Conservation (phyloP, 2,329 filamentous ascomycete genomes). For the Colletotrichum sp. region DNA sequence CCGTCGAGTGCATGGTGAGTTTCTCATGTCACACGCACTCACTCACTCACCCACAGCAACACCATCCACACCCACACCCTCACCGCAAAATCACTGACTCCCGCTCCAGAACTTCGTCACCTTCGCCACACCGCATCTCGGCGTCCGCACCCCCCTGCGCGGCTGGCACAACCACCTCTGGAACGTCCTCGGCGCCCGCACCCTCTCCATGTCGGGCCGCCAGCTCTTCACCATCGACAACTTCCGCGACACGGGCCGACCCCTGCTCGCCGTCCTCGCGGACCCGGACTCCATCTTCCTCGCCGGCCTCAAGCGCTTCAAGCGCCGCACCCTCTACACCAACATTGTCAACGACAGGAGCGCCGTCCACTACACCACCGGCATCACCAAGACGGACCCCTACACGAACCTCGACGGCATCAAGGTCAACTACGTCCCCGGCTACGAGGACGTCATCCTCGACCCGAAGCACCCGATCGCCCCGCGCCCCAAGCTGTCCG, state of each 20-base stretch:
- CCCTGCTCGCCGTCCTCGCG: slow-evolving; percentile 80
- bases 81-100: not conserved
- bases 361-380: slow-evolving; percentile 83
- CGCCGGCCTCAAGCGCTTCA: slow-evolving; percentile 76
- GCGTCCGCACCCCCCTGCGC: slow-evolving; percentile 72
- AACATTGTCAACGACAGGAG: slow-evolving; percentile 88
- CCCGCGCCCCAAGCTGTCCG: slow-evolving; percentile 40
- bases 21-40: not conserved
- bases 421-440: slow-evolving; percentile 74
- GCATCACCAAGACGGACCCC: slow-evolving; percentile 78
- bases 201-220: slow-evolving; percentile 80
- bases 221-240: slow-evolving; percentile 88
- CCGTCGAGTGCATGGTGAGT: slow-evolving; percentile 75
- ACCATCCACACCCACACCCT: not conserved
- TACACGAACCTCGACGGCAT: slow-evolving; percentile 71
- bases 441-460: slow-evolving; percentile 77
- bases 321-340: slow-evolving; percentile 77
- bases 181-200: slow-evolving; percentile 85
- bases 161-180: slow-evolving; percentile 71
- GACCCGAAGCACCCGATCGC: slow-evolving; percentile 68
- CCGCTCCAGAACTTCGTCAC: slow-evolving; percentile 82
- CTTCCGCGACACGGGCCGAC: slow-evolving; percentile 82
- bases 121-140: slow-evolving; percentile 84
- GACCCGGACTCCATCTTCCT: slow-evolving; percentile 89
- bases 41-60: not conserved